phyloP scores from a whole-genome alignment of 208 protist species.

The Naegleria lovaniensis region DNA sequence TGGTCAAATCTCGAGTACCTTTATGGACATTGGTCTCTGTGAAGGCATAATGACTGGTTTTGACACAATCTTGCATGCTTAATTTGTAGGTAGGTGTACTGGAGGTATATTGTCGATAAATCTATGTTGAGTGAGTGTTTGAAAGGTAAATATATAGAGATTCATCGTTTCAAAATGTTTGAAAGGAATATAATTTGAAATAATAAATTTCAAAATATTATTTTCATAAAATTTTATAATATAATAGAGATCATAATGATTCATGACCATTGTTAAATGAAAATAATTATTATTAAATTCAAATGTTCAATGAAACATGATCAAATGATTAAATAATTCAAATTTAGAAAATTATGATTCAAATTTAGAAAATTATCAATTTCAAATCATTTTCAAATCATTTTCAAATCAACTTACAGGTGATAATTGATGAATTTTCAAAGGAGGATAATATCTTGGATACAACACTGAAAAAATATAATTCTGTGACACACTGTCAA shows the following conservation, averaged over 20 bases:
- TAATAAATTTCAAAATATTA: neutral
- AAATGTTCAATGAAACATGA: no score
- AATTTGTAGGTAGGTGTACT: neutral
- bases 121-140: neutral
- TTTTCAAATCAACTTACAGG: neutral
- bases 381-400: neutral
- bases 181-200: no score
- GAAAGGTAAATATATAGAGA: no score
- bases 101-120: constrained; percentile 9
- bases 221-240: no score
- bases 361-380: neutral
- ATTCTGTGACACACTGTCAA: neutral
- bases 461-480: neutral
- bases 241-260: no score
- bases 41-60: neutral
- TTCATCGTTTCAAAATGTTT: no score
- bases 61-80: constrained; percentile 8
- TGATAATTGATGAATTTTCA: constrained; percentile 1
- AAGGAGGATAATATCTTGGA: constrained; percentile 10
- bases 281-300: no score
- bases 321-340: no score
- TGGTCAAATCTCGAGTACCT: neutral
- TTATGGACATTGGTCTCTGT: neutral
- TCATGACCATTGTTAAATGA: no score
- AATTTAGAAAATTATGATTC: no score